Evolutionary conservation across 2,329 filamentous ascomycete species (phyloP).

Genomic region (Penicillium expansum): DNA sequence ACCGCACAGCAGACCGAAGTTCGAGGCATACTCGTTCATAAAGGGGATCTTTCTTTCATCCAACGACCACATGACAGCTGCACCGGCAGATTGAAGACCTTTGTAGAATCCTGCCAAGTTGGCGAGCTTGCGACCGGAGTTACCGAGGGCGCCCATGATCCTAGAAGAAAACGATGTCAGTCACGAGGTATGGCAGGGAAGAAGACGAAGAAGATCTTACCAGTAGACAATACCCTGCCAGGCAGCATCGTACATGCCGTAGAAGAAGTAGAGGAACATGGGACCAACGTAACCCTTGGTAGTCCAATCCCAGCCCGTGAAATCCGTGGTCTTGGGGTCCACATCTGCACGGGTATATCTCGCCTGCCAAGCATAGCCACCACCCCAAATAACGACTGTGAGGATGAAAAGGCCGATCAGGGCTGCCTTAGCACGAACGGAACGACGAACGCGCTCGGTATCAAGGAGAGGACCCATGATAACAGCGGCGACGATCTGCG

Average conservation of each 20-base stretch:
- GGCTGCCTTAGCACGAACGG: slow-evolving; percentile 62
- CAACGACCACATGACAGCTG: slow-evolving; percentile 59
- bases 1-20: slow-evolving; percentile 69
- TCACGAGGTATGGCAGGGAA: neutral
- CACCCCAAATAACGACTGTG: slow-evolving; percentile 77
- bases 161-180: slow-evolving; percentile 39
- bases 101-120: slow-evolving; percentile 90
- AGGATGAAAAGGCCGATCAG: slow-evolving; percentile 61
- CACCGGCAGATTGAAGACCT: slow-evolving; percentile 77
- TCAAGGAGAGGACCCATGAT: slow-evolving; percentile 72
- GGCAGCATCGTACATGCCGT: slow-evolving; percentile 79
- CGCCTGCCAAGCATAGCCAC: slow-evolving; percentile 72
- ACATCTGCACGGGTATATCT: slow-evolving; percentile 50
- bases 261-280: slow-evolving; percentile 86
- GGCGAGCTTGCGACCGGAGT: slow-evolving; percentile 84
- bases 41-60: slow-evolving; percentile 61
- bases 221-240: slow-evolving; percentile 92
- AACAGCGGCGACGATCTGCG: slow-evolving; percentile 72
- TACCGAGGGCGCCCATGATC: slow-evolving; percentile 88
- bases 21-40: slow-evolving; percentile 66
- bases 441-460: slow-evolving; percentile 55
- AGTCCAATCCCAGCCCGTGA: slow-evolving; percentile 58
- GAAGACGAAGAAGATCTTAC: slow-evolving; percentile 44
- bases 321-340: neutral
- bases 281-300: slow-evolving; percentile 67